phyloP scores from a whole-genome alignment of 2,329 filamentous ascomycete genomes.

The Eutypa lata region DNA sequence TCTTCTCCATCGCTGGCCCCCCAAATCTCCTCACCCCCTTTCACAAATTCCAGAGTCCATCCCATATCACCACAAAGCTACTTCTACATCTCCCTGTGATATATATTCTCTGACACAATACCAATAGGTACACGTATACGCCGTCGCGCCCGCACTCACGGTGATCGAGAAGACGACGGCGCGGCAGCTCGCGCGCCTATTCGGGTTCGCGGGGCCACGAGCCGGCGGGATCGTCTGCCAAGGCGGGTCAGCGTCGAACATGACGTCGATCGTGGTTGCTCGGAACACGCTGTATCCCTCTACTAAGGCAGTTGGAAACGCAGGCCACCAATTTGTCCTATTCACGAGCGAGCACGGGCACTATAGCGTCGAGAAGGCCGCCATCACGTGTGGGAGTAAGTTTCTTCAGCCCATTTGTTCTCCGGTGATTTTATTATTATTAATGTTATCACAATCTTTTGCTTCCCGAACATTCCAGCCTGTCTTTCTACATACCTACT shows the following conservation, averaged over 20 bases:
- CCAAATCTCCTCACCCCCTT: background rate
- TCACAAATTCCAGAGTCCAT: no score
- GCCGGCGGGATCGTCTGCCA: constrained; percentile 60
- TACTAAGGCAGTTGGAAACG: constrained; percentile 72
- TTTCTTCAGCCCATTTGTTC: no score
- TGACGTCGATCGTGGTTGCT: constrained; percentile 69
- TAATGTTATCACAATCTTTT: no score
- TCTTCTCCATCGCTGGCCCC: no score
- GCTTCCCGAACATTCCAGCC: background rate
- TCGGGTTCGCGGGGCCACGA: constrained; percentile 68
- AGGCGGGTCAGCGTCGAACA: constrained; percentile 69
- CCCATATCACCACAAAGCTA: no score
- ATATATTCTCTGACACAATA: background rate
- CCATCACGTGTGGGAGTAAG: constrained; percentile 71
- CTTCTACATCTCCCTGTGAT: no score
- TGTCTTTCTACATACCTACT: background rate
- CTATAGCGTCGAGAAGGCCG: constrained; percentile 92
- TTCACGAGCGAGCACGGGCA: constrained; percentile 91
- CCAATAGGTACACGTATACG: constrained; percentile 76
- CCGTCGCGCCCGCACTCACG: constrained; percentile 85
- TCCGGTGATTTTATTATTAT: no score
- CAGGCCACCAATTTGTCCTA: constrained; percentile 64
- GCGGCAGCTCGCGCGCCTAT: constrained; percentile 67
- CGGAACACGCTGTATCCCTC: constrained; percentile 80
- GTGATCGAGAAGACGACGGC: constrained; percentile 84